Conservation (phyloP, 1,284 basidiomycete genomes). For the Pyrrhoderma noxium region DNA sequence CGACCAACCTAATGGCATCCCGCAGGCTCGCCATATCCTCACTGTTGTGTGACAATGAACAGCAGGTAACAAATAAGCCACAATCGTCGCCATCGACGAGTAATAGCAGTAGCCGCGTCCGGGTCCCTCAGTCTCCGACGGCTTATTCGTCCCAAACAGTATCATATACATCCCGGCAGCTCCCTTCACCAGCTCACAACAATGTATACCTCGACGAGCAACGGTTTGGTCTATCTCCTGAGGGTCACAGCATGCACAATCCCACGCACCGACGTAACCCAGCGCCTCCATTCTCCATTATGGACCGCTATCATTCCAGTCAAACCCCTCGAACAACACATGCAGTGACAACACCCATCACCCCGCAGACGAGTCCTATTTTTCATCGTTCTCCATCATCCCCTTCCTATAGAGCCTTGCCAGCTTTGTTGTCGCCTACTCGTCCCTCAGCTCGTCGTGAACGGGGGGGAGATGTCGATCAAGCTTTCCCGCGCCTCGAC, state of each 20-base stretch:
- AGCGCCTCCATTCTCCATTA: not conserved
- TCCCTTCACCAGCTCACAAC: not conserved
- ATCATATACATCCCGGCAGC: not conserved
- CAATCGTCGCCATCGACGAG: not conserved
- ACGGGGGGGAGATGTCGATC: conserved; percentile 10
- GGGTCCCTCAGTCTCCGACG: too few relatives aligned
- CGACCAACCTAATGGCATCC: conserved; percentile 40
- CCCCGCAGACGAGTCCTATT: conserved; percentile 3
- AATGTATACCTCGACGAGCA: too few relatives aligned
- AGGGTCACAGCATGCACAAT: conserved; percentile 5
- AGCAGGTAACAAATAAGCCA: conserved; percentile 11
- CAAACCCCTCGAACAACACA: conserved; percentile 5
- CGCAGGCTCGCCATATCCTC: conserved; percentile 66
- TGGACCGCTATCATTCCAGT: not conserved
- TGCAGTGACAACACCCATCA: conserved; percentile 6
- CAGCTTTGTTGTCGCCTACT: conserved; percentile 13
- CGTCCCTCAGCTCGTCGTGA: conserved; percentile 7
- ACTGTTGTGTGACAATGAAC: conserved; percentile 51
- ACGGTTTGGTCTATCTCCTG: not conserved
- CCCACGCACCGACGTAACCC: not conserved
- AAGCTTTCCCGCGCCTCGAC: conserved; percentile 13
- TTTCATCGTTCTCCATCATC: conserved; percentile 12
- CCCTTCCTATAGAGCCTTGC: not conserved
- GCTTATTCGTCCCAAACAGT: not conserved
- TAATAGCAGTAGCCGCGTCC: too few relatives aligned